phyloP scores from a whole-genome alignment of 495 filamentous ascomycete genomes.

The Neurospora africana region DNA sequence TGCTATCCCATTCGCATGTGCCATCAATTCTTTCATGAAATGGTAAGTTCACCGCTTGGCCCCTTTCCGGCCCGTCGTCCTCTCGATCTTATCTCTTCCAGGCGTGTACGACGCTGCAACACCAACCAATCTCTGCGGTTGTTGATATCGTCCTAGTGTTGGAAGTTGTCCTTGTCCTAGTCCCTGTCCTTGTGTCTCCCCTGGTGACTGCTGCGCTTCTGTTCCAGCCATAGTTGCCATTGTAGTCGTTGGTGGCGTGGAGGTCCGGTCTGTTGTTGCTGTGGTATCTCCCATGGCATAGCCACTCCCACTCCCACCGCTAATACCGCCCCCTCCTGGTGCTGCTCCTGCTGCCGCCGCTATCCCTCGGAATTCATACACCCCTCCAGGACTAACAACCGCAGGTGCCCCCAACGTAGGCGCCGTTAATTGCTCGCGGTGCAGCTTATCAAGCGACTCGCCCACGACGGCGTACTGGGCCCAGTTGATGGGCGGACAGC shows the following conservation, averaged over 20 bases:
- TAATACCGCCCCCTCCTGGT: not conserved
- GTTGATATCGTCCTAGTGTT: not conserved
- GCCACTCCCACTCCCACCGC: not conserved
- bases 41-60: constrained; percentile 13
- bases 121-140: constrained; percentile 29
- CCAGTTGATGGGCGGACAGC: constrained; percentile 84
- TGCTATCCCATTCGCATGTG: constrained; percentile 1
- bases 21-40: not conserved
- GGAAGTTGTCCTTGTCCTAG: not conserved
- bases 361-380: constrained; percentile 30
- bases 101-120: constrained; percentile 70
- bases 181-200: not conserved
- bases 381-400: constrained; percentile 24
- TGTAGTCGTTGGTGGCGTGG: not conserved
- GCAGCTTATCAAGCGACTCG: constrained; percentile 68
- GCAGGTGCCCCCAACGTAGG: constrained; percentile 49
- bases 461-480: constrained; percentile 77
- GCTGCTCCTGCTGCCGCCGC: not conserved
- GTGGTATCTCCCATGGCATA: not conserved
- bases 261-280: not conserved
- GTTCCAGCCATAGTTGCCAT: not conserved
- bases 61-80: constrained; percentile 27
- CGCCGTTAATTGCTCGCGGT: constrained; percentile 60
- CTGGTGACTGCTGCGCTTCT: not conserved
- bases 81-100: constrained; percentile 53